Evolutionary conservation across 495 filamentous ascomycete genomes (phyloP), one percentile per base, ranked within the genome.

Genomic region (Lepidopterella palustris): DNA sequence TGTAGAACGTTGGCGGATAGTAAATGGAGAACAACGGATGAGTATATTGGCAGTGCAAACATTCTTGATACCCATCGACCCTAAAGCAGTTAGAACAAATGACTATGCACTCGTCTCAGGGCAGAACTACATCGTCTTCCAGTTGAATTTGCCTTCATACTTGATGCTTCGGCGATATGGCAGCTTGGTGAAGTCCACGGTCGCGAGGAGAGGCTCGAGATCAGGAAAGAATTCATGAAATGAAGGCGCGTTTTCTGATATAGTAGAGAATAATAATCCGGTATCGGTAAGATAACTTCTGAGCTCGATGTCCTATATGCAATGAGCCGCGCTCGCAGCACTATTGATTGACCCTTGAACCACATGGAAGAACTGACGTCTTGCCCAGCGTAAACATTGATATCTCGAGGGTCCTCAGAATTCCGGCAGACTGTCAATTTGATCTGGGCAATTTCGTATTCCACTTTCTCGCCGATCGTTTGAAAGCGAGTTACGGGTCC

Each of bases 61-160:
- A 84, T 68, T 84, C 82, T 66, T 84, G 82, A 56, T 80, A 84
- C 15, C 81, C 82, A 55, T 84, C 82, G 15, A 84, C 80, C 64
- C 62, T 65, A 24, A 1, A 35, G 8, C 8, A 10, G 26, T 57
- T 24, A 65, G 58, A 23, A 9, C n/a, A 50, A 23, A 39, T 42
- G 25, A 2, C 23, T 39, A 18, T 26, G 45, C 10, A 28, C 23
- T 28, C 3, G 0, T 2, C 3, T 5, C 6, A 4, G 13, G 25
- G 51, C 6, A 9, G 20, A 29, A 54, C 59, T 72, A 80, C 81
- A 84, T 84, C 0, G 82, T 83, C 62, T 84, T 84, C 82, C 81
- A 84, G 66, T 84, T 84, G 69, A 84, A 84, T 0, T 73, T 72
- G 0, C 82, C 82, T 57, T 80, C 76, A 48, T 84, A 84, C 28